Base-by-base conservation (phyloP, 192 early-diverging fungal species). In the Podochytrium sp. region DNA sequence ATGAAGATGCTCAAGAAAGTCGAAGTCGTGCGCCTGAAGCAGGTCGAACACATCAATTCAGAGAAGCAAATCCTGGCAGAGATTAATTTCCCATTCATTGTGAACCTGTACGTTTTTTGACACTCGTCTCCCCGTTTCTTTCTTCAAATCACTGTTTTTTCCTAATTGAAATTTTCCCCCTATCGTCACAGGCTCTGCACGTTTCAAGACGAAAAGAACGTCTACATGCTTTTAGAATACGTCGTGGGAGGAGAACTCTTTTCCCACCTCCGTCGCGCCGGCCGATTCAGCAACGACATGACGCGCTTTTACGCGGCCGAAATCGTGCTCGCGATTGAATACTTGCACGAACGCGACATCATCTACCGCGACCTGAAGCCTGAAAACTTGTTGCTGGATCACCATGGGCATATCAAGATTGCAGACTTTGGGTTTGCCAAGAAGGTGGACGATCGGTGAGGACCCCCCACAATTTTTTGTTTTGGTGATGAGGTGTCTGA, bases 401-500 rank as follows among this genome's bases (percentile, higher is more conserved):
- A 88, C 12, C 77, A 87, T 52, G 97, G 97, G 2, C 93, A 98
- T 79, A 90, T 98, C 83, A 98, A 98, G 76, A 95, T 98, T 65
- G 93, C 97, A 1, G 96, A 98, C 82, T 98, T 98, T 87, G 97
- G 97, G 2, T 98, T 98, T 85, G 95, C 96, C 65, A 98, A 98
- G 84, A 90, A 87, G 29, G 93, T 98, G 34, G 87, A 86, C 23
- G 85, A 86, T 55, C 65, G 90, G 92, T 76, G 91, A 91, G 59
- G 0, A 20, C 49, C 3, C 34, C 32, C 37, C 4, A n/a, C 47
- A 2, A 5, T 5, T 73, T 69, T 72, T 25, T 10, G 50, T 37
- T n/a, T 77, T 43, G 2, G 16, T 43, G 38, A 40, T 2, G 16
- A 3, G 49, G 38, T 56, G n/a, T 47, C 30, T 60, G 69, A 62